Conservation (phyloP, 108 stramenopile genomes). For the Mediolabrus comicus region DNA sequence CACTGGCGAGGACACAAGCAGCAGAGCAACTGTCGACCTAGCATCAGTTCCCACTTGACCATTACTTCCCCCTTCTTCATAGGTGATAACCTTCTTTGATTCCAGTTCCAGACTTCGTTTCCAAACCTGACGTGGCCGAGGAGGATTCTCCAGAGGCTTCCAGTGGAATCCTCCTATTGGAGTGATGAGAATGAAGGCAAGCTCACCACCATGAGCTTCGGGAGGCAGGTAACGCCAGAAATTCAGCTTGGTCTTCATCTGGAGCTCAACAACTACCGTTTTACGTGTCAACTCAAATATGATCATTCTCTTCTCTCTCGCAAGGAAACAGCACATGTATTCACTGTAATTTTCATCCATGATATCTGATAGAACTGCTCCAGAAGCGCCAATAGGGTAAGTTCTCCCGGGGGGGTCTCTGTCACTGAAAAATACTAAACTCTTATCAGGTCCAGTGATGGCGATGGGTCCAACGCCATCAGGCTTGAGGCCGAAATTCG, state of each 20-base stretch:
- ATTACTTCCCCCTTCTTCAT: slow-evolving; percentile 90
- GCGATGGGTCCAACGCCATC: slow-evolving; percentile 80
- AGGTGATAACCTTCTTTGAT: slow-evolving; percentile 83
- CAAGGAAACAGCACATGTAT: slow-evolving; percentile 88
- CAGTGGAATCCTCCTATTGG: slow-evolving; percentile 90
- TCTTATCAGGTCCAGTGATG: slow-evolving; percentile 88
- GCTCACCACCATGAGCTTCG: slow-evolving; percentile 72
- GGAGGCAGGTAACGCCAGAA: slow-evolving; percentile 88
- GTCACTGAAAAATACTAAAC: slow-evolving; percentile 77
- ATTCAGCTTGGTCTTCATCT: slow-evolving; percentile 94
- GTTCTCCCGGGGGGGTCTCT: slow-evolving; percentile 76
- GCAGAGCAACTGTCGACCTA: slow-evolving; percentile 72
- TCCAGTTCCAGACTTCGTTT: slow-evolving; percentile 76
- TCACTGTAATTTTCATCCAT: slow-evolving; percentile 77
- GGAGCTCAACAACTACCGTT: slow-evolving; percentile 83
- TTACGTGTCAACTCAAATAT: slow-evolving; percentile 77
- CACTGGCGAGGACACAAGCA: slow-evolving; percentile 62
- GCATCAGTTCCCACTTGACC: slow-evolving; percentile 65
- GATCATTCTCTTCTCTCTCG: slow-evolving; percentile 86
- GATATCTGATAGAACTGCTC: slow-evolving; percentile 84
- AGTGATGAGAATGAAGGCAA: slow-evolving; percentile 84
- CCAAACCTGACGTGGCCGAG: slow-evolving; percentile 85
- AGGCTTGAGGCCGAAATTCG: slow-evolving; percentile 23
- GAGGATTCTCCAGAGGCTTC: slow-evolving; percentile 85
- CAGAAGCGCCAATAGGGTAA: slow-evolving; percentile 85